Percentiles rank a stretch among this genome's conserved stretches.
phyloP scores from a whole-genome alignment of 176 grass and related monocot species.

The Cenchrus fungigraminus region DNA sequence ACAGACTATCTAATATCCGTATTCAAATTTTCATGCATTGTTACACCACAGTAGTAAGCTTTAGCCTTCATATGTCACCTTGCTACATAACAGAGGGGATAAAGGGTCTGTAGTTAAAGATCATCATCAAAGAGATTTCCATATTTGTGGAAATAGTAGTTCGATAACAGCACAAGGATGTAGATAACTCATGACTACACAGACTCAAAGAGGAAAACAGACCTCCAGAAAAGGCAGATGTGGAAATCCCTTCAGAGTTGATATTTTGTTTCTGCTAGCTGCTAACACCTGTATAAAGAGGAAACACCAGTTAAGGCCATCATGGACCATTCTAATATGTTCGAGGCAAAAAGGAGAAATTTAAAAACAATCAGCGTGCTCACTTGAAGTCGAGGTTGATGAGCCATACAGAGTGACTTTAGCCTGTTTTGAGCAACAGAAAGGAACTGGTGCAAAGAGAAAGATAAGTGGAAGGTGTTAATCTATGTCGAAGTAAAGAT shows the following conservation, averaged over 20 bases:
- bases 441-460: constrained; percentile 78
- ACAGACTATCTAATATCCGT: neutral
- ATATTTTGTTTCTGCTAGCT: constrained; percentile 96
- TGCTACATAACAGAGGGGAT: constrained; percentile 17
- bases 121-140: constrained; percentile 3
- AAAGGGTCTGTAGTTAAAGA: constrained; percentile 11
- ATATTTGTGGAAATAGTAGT: neutral
- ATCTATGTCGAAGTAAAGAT: constrained; percentile 36
- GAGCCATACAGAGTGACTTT: constrained; percentile 80
- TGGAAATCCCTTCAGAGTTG: constrained; percentile 93
- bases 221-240: constrained; percentile 91
- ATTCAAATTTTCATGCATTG: neutral
- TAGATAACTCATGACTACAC: constrained; percentile 22
- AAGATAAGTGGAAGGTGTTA: constrained; percentile 26
- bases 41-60: constrained; percentile 19
- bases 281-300: constrained; percentile 70
- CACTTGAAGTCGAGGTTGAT: constrained; percentile 89
- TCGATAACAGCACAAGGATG: constrained; percentile 23
- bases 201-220: constrained; percentile 9
- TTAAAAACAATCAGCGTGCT: constrained; percentile 35
- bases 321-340: constrained; percentile 11
- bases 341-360: constrained; percentile 12
- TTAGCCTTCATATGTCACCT: constrained; percentile 1
- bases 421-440: constrained; percentile 96
- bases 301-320: constrained; percentile 36